Conservation (phyloP, 495 filamentous ascomycete species). For the Trypethelium eluteriae region DNA sequence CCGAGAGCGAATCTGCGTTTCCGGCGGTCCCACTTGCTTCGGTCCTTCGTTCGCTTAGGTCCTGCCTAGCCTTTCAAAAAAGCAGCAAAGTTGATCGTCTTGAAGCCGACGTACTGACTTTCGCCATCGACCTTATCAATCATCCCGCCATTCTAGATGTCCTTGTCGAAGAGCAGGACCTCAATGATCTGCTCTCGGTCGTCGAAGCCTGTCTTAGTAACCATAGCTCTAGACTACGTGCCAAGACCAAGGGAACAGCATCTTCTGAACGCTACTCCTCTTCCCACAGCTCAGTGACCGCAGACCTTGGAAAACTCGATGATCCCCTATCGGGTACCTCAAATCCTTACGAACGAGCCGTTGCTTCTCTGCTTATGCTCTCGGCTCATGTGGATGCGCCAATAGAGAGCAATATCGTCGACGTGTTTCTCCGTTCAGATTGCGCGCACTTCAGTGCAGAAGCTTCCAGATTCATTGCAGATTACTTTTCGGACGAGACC, state of each 20-base stretch:
- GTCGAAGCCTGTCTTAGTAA: neutral
- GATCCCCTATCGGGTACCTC: neutral
- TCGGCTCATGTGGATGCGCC: neutral
- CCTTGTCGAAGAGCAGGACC: constrained; percentile 1
- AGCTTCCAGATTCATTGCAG: neutral
- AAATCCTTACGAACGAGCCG: neutral
- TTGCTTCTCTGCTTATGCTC: neutral
- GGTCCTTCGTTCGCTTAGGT: neutral
- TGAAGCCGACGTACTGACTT: neutral
- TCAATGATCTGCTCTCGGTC: neutral
- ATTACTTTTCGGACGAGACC: constrained; percentile 51
- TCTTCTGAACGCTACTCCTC: neutral
- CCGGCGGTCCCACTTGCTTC: neutral
- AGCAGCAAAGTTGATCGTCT: constrained; percentile 10
- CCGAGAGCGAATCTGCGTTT: constrained; percentile 11
- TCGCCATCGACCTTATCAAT: neutral
- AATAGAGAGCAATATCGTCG: neutral
- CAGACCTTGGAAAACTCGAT: neutral
- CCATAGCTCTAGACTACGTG: constrained; percentile 3
- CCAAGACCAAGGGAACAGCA: neutral
- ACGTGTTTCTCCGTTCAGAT: neutral
- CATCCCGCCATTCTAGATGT: neutral
- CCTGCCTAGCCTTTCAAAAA: neutral
- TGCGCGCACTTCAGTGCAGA: neutral
- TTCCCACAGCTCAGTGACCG: neutral